A percentile compares a stretch with the other conserved stretches of the same genome.
Conservation (phyloP, 2,329 filamentous ascomycete species). For the Phialemoniopsis sp. region DNA sequence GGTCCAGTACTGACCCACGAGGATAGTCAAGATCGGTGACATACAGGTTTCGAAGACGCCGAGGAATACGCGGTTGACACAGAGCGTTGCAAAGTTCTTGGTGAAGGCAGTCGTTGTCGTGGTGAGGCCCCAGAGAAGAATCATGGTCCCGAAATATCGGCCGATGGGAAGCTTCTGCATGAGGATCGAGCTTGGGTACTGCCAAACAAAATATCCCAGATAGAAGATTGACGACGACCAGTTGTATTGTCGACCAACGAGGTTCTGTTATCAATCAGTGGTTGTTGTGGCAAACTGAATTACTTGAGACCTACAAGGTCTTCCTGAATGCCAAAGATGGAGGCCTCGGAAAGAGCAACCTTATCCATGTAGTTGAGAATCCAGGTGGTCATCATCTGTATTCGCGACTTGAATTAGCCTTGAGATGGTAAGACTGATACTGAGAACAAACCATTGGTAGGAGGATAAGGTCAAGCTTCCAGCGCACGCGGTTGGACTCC, state of each 20-base stretch:
- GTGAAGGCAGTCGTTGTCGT: neutral
- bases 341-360: neutral
- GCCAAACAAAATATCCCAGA: constrained; percentile 2
- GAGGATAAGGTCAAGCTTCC: neutral
- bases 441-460: neutral
- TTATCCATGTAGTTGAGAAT: constrained; percentile 1
- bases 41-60: constrained; percentile 10
- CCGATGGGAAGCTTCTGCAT: constrained; percentile 7
- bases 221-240: constrained; percentile 8
- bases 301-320: neutral
- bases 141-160: no score
- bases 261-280: no score
- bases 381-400: neutral
- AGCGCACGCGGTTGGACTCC: neutral
- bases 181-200: constrained; percentile 1
- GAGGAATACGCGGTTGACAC: constrained; percentile 9
- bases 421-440: neutral
- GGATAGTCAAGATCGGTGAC: constrained; percentile 7
- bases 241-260: constrained; percentile 5
- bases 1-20: constrained; percentile 10
- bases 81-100: constrained; percentile 7
- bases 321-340: constrained; percentile 1
- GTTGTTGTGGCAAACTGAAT: no score
- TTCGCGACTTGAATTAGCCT: neutral
- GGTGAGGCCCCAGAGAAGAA: constrained; percentile 29